Evolutionary conservation across 768 basidiomycete species (phyloP).

Genomic region (Leccinum subgranulosum): DNA sequence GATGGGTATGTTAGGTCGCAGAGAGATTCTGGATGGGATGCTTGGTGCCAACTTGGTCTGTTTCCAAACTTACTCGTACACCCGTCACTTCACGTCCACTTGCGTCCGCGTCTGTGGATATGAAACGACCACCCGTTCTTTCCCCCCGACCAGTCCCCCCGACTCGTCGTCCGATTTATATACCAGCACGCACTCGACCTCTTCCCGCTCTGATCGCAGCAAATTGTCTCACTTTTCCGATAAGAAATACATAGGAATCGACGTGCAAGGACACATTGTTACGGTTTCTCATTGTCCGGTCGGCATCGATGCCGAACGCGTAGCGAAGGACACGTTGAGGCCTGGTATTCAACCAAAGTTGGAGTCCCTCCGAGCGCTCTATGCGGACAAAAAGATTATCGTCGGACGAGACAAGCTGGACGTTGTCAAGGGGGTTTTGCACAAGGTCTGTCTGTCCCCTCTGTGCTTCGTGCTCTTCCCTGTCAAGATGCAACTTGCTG

Average conservation of each 20-base stretch:
- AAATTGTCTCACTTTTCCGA: conserved; percentile 2
- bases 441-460: conserved; percentile 66
- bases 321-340: conserved; percentile 75
- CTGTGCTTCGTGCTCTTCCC: not conserved
- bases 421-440: conserved; percentile 96
- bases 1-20: conserved; percentile 52
- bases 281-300: conserved; percentile 90
- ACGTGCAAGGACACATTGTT: conserved; percentile 82
- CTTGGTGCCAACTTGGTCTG: conserved; percentile 94
- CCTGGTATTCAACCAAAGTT: conserved; percentile 90
- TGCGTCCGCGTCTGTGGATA: conserved; percentile 96
- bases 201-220: conserved; percentile 7
- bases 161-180: conserved; percentile 7
- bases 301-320: conserved; percentile 90
- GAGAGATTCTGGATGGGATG: conserved; percentile 97
- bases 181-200: not conserved
- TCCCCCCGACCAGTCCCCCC: not conserved
- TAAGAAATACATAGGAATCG: conserved; percentile 49
- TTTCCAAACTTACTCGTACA: conserved; percentile 97
- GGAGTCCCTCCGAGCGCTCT: conserved; percentile 75
- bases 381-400: conserved; percentile 97
- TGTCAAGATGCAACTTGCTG: not conserved
- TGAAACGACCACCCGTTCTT: conserved; percentile 55
- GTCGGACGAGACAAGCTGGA: conserved; percentile 97
- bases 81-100: conserved; percentile 90